A percentile compares a stretch with the other conserved stretches of the same genome.
Evolutionary conservation across 495 filamentous ascomycete species (phyloP).

Genomic region (Penicillium herquei): DNA sequence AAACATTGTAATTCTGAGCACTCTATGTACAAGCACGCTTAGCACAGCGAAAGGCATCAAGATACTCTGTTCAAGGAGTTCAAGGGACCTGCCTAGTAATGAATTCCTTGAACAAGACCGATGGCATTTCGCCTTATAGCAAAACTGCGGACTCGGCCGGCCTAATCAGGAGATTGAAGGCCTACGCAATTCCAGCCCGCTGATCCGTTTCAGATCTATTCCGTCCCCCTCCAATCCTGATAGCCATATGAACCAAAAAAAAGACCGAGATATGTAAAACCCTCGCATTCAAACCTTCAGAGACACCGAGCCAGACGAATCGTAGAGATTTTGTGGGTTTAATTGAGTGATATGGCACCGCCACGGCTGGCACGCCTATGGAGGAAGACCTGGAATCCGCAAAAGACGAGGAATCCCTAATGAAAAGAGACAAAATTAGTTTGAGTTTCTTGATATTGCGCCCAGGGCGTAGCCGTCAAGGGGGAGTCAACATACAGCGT

Average conservation of each 20-base stretch:
- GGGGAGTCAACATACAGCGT: constrained; percentile 59
- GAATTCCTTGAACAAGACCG: constrained; percentile 13
- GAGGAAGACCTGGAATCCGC: constrained; percentile 78
- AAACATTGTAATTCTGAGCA: constrained; percentile 17
- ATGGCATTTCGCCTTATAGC: constrained; percentile 2
- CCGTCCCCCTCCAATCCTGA: constrained; percentile 8
- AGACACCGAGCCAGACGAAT: constrained; percentile 20
- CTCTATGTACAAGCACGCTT: constrained; percentile 28
- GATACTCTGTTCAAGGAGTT: constrained; percentile 12
- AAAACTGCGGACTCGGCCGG: constrained; percentile 6
- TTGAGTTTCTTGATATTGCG: neutral
- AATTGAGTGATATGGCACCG: constrained; percentile 76
- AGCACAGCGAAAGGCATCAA: constrained; percentile 9
- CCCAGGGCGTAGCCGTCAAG: neutral
- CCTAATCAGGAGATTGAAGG: neutral
- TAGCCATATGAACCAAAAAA: constrained; percentile 11
- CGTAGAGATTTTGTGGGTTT: constrained; percentile 18
- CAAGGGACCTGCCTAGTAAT: constrained; percentile 23
- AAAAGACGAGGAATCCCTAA: constrained; percentile 87
- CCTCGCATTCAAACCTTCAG: constrained; percentile 17
- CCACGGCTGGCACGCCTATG: constrained; percentile 73
- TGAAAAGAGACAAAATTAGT: constrained; percentile 2
- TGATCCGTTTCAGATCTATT: constrained; percentile 16
- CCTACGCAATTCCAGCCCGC: constrained; percentile 1
- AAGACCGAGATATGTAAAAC: constrained; percentile 22